These are phyloP conservation scores for Colletotrichum costaricense DNA, from an alignment of 2,329 filamentous ascomycete genomes.

Conservation along the genomic window DNA sequence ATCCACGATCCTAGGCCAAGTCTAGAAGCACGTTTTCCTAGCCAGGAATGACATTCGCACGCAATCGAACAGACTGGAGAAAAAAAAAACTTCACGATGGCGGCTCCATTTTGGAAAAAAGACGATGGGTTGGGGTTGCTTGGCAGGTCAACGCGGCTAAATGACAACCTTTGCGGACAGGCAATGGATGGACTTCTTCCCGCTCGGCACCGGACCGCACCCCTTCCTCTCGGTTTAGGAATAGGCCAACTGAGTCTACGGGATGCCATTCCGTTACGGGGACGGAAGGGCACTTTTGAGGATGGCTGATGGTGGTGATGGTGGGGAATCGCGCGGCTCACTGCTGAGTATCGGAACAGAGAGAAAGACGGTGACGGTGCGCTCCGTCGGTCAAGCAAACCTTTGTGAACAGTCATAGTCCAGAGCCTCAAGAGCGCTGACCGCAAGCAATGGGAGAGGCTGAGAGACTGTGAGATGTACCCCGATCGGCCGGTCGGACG, in stretches of 20 bases:
- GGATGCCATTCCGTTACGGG: neutral
- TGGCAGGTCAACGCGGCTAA: neutral
- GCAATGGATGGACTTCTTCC: neutral
- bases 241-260: neutral
- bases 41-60: neutral
- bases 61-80: neutral
- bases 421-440: neutral
- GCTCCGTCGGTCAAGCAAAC: constrained; percentile 5
- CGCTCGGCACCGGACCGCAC: neutral
- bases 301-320: neutral
- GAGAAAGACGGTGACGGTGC: neutral
- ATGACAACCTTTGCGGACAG: neutral
- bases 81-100: neutral
- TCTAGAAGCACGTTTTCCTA: neutral
- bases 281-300: neutral
- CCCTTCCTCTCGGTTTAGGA: neutral
- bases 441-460: neutral
- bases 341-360: neutral
- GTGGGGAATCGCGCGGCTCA: neutral
- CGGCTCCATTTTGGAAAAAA: neutral
- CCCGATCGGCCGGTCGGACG: neutral
- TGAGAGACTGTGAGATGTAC: neutral
- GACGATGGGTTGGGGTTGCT: neutral
- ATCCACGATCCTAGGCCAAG: neutral
- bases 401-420: neutral